These are phyloP conservation scores for Solanum megistacrolobum DNA, from an alignment of 257 asterid species.

Conservation along the genomic window DNA sequence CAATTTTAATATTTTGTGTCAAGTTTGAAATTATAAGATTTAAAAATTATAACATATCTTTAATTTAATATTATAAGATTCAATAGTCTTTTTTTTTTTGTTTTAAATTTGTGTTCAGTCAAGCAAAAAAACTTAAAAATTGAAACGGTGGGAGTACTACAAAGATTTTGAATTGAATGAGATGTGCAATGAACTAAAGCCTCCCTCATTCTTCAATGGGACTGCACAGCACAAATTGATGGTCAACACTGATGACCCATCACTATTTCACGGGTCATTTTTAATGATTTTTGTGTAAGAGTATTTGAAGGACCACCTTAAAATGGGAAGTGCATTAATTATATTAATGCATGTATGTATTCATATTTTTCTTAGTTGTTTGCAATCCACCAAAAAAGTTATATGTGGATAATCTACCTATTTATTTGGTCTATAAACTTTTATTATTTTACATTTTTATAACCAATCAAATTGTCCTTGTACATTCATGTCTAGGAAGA, in stretches of 20 bases:
- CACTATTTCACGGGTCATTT: neutral
- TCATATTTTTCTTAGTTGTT: neutral
- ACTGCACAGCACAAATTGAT: neutral
- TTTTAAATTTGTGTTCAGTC: neutral
- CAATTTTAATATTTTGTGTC: neutral
- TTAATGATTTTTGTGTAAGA: neutral
- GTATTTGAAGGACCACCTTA: neutral
- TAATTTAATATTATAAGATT: neutral
- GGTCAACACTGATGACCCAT: neutral
- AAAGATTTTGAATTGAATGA: neutral
- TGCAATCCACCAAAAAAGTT: neutral
- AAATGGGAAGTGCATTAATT: neutral
- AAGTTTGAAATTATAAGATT: neutral
- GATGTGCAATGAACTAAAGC: neutral
- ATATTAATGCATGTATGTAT: neutral
- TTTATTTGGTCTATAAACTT: too few species aligned
- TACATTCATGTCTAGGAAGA: too few species aligned
- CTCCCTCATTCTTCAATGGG: neutral
- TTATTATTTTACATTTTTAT: too few species aligned
- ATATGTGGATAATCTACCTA: too few species aligned
- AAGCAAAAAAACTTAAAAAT: neutral
- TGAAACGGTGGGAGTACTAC: neutral
- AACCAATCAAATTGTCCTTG: too few species aligned
- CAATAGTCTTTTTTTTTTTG: neutral
- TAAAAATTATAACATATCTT: neutral